phyloP scores from a whole-genome alignment of 192 early-diverging fungal genomes.

The Dispira parvispora region DNA sequence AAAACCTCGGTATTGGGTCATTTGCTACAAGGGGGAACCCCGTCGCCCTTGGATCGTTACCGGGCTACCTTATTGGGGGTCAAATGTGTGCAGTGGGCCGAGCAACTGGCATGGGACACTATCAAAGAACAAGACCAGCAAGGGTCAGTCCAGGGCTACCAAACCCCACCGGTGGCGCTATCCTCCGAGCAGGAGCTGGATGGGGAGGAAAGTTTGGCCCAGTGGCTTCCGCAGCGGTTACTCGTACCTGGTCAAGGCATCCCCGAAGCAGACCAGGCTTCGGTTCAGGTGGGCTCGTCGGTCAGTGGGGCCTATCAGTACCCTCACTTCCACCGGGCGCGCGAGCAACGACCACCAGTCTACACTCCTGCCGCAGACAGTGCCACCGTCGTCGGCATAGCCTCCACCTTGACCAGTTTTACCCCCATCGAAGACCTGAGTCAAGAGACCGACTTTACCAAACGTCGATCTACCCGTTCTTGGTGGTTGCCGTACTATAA shows the following conservation, averaged over 20 bases:
- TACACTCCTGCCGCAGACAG: constrained; percentile 41
- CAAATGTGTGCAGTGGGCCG: constrained; percentile 67
- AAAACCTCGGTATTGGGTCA: constrained; percentile 86
- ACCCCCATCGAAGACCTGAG: constrained; percentile 51
- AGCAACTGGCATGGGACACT: constrained; percentile 37
- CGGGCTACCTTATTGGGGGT: constrained; percentile 80
- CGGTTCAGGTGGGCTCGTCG: neutral
- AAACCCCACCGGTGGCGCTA: too few relatives aligned
- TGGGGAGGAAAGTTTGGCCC: too few relatives aligned
- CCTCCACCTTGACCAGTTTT: constrained; percentile 55
- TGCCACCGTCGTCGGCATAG: constrained; percentile 64
- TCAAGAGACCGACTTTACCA: constrained; percentile 59
- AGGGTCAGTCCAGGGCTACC: too few relatives aligned
- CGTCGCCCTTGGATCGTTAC: constrained; percentile 87
- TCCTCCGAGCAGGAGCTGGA: too few relatives aligned
- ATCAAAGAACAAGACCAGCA: too few relatives aligned
- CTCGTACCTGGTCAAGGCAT: too few relatives aligned
- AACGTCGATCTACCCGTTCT: constrained; percentile 45
- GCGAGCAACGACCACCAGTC: constrained; percentile 33
- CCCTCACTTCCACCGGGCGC: constrained; percentile 22
- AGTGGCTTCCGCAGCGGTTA: too few relatives aligned
- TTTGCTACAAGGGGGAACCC: constrained; percentile 85
- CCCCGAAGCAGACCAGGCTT: too few relatives aligned
- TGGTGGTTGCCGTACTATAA: constrained; percentile 53
- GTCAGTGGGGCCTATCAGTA: constrained; percentile 11